These are phyloP conservation scores for Xylariaceae sp. DNA, from an alignment of 2,329 filamentous ascomycete species.

Conservation along the genomic window DNA sequence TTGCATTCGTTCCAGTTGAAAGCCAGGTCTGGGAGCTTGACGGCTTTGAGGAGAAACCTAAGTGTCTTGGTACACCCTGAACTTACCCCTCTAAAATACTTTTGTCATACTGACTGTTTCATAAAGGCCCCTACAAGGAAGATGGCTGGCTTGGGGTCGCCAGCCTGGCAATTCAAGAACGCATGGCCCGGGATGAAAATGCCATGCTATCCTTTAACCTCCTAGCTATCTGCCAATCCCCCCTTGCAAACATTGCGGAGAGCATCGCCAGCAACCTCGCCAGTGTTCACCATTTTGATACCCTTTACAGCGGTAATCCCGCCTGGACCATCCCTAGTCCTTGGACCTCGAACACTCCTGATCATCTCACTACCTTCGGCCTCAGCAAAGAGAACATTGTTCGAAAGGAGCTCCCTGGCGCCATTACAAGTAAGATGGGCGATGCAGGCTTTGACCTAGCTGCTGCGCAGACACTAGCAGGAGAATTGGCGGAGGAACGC, in stretches of 20 bases:
- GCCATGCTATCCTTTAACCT: conserved; percentile 71
- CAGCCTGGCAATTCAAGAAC: conserved; percentile 57
- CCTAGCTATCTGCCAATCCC: conserved; percentile 67
- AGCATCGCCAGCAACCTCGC: conserved; percentile 40
- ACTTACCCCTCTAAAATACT: too few relatives aligned
- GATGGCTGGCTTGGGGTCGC: conserved; percentile 65
- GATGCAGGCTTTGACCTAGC: conserved; percentile 7
- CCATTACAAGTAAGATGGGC: not conserved
- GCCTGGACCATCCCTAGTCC: conserved; percentile 34
- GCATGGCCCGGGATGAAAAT: conserved; percentile 63
- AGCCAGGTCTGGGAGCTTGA: conserved; percentile 83
- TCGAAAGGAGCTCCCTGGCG: not conserved
- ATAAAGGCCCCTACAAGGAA: conserved; percentile 31
- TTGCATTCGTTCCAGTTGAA: conserved; percentile 78
- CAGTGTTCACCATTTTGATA: conserved; percentile 34
- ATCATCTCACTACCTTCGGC: conserved; percentile 11
- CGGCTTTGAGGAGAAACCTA: conserved; percentile 70
- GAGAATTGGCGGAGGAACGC: conserved; percentile 37
- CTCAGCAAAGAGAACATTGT: conserved; percentile 3
- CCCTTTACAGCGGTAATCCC: conserved; percentile 32
- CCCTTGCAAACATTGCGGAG: conserved; percentile 44
- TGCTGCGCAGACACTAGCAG: conserved; percentile 32
- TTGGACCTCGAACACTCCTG: conserved; percentile 11
- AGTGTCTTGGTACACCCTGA: conserved; percentile 50
- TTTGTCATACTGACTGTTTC: conserved; percentile 14